Percentiles rank a stretch among this genome's conserved stretches.
phyloP scores from a whole-genome alignment of 2,329 filamentous ascomycete species.

The Clarireedia sp. region DNA sequence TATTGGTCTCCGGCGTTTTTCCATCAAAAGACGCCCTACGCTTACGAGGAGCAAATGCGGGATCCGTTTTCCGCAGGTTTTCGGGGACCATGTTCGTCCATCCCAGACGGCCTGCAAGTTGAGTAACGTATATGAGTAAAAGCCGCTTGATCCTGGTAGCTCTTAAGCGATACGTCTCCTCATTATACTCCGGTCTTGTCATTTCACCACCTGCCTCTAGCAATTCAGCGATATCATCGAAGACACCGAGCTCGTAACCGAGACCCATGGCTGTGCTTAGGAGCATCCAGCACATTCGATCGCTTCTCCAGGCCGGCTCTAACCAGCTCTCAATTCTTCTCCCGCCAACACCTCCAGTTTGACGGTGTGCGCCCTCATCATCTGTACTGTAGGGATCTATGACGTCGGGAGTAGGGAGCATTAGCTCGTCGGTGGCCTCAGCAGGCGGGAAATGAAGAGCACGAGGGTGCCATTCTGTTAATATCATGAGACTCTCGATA shows the following conservation, averaged over 20 bases:
- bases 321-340: conserved; percentile 91
- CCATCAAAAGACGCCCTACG: conserved; percentile 39
- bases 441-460: conserved; percentile 88
- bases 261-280: conserved; percentile 84
- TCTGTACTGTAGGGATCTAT: conserved; percentile 36
- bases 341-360: conserved; percentile 58
- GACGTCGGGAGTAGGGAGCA: conserved; percentile 52
- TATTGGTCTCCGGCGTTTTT: conserved; percentile 52
- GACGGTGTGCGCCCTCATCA: conserved; percentile 34
- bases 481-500: conserved; percentile 84
- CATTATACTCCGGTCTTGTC: conserved; percentile 59
- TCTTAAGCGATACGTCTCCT: conserved; percentile 68
- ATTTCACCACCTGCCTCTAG: conserved; percentile 50
- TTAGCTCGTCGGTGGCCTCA: conserved; percentile 62
- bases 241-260: conserved; percentile 90
- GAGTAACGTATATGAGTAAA: conserved; percentile 83
- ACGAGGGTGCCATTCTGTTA: conserved; percentile 95
- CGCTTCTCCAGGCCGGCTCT: conserved; percentile 88
- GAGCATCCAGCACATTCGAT: conserved; percentile 97
- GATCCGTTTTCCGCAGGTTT: conserved; percentile 49
- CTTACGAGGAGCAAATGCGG: conserved; percentile 41
- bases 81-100: conserved; percentile 90
- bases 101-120: conserved; percentile 85
- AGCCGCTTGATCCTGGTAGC: conserved; percentile 77
- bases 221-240: conserved; percentile 76